Evolutionary conservation across 2,329 filamentous ascomycete species (phyloP).

Genomic region (Sporothrix euskadiensis): DNA sequence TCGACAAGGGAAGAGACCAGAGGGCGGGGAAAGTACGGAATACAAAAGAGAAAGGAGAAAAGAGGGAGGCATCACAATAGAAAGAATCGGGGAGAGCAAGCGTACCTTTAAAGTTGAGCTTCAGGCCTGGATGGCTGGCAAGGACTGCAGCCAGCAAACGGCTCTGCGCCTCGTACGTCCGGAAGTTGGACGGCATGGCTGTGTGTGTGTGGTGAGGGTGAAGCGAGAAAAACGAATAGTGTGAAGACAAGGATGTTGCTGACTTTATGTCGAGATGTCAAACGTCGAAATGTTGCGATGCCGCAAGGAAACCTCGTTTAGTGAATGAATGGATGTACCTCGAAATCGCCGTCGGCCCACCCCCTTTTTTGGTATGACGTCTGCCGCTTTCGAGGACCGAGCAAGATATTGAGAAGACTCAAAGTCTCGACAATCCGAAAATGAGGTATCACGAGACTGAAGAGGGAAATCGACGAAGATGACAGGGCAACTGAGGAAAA

Average conservation of each 20-base stretch:
- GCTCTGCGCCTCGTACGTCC: constrained; percentile 59
- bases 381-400: not conserved
- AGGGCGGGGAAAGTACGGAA: not conserved
- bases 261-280: not conserved
- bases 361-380: not conserved
- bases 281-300: not conserved
- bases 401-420: not conserved
- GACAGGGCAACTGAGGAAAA: not conserved
- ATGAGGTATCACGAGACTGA: not conserved
- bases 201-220: not conserved
- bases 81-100: not conserved
- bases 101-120: constrained; percentile 64
- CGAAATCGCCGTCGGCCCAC: not conserved
- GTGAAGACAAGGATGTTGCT: not conserved
- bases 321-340: not conserved
- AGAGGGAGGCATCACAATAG: constrained; percentile 22
- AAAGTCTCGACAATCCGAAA: not conserved
- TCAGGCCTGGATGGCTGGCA: constrained; percentile 55
- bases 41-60: not conserved
- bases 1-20: not conserved
- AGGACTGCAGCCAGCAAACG: constrained; percentile 63
- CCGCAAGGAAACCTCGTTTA: not conserved
- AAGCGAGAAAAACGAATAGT: not conserved
- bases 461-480: not conserved
- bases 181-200: constrained; percentile 58